These are phyloP conservation scores for Harrya chromipes DNA, from an alignment of 768 basidiomycete species.

Conservation along the genomic window DNA sequence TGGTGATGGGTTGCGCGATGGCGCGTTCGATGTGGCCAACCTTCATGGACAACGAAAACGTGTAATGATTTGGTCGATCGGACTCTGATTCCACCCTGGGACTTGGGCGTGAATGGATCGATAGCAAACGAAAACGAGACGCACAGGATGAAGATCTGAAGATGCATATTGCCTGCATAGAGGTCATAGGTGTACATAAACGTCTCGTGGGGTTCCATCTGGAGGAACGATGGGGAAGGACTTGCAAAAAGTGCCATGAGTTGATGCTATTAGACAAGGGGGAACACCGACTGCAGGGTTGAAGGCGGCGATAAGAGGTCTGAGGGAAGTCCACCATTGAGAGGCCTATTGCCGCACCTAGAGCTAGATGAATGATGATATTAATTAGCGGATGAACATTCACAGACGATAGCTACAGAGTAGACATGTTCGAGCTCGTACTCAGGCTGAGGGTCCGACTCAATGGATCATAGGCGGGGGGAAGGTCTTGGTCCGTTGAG, in stretches of 20 bases:
- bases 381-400: too few species aligned
- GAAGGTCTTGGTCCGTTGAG: conserved; percentile 6
- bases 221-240: conserved; percentile 18
- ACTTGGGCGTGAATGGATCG: conserved; percentile 5
- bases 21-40: conserved; percentile 53
- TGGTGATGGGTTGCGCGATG: conserved; percentile 44
- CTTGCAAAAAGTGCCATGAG: conserved; percentile 16
- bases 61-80: conserved; percentile 37
- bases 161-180: conserved; percentile 39
- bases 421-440: not conserved
- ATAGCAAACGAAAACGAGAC: conserved; percentile 13
- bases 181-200: conserved; percentile 49
- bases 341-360: conserved; percentile 3
- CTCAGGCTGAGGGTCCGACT: not conserved
- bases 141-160: conserved; percentile 53
- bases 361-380: not conserved
- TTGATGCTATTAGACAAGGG: not conserved
- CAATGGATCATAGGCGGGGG: conserved; percentile 22
- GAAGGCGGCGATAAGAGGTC: not conserved
- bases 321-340: conserved; percentile 10
- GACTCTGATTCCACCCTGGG: conserved; percentile 30
- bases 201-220: conserved; percentile 21
- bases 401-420: conserved; percentile 1
- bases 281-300: conserved; percentile 8
- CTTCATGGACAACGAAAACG: conserved; percentile 53